Percentiles rank a stretch among this genome's conserved stretches.
Evolutionary conservation across 768 basidiomycete species (phyloP).

Genomic region (Kwoniella mangroviensis): DNA sequence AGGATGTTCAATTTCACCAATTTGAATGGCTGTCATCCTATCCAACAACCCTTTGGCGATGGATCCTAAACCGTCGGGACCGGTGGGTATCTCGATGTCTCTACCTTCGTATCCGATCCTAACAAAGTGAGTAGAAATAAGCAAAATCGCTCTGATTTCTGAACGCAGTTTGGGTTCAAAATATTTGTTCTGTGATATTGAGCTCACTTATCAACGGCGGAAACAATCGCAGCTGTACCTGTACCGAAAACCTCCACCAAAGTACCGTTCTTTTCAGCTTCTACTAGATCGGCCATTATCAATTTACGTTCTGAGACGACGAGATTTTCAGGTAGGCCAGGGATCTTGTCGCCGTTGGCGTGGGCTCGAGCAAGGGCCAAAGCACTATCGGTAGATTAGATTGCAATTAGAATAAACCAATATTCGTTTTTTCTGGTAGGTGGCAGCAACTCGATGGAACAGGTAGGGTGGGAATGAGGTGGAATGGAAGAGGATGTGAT

Average conservation of each 20-base stretch:
- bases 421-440: neutral
- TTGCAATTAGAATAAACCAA: neutral
- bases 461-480: neutral
- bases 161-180: too few species aligned
- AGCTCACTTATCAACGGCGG: conserved; percentile 56
- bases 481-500: neutral
- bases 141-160: too few species aligned
- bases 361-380: conserved; percentile 73
- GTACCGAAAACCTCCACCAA: conserved; percentile 83
- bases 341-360: conserved; percentile 60
- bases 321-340: conserved; percentile 61
- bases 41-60: conserved; percentile 73
- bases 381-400: conserved; percentile 58
- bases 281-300: conserved; percentile 65
- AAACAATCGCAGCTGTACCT: conserved; percentile 67
- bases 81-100: conserved; percentile 68
- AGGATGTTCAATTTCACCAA: conserved; percentile 68
- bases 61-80: conserved; percentile 76
- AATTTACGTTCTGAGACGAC: conserved; percentile 66
- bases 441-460: neutral
- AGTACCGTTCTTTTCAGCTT: conserved; percentile 64
- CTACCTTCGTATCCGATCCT: conserved; percentile 67
- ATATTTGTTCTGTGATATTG: too few species aligned
- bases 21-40: conserved; percentile 77
- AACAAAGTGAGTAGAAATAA: too few species aligned